Base-by-base conservation (phyloP, 331 rosid species). In the Dryas integrifolia region DNA sequence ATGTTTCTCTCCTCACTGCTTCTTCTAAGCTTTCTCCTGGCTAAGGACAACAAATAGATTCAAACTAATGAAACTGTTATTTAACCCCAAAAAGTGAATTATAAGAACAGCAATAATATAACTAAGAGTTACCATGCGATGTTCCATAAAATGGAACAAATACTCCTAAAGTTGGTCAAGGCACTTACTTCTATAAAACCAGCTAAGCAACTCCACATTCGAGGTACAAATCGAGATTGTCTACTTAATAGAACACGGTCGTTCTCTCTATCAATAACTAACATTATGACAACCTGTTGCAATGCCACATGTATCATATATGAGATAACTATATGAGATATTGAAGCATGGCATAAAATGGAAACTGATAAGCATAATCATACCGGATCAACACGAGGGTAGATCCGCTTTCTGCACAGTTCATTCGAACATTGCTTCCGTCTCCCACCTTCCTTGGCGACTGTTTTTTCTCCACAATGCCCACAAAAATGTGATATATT, bases 1-100 rank as follows among this genome's bases (percentile, higher is more conserved):
- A 86, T 47, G 98, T 88, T 81, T 94, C 98, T 80, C 98, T 89
- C 88, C 87, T 85, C 75, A 91, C 97, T 43, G 98, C 97, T 88
- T 91, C 96, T 81, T 94, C 97, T 84, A 94, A 84, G 86, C 95
- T 91, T 84, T 94, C 98, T 78, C 97, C 97, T 67, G 91, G 95
- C 98, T 94, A 82, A 65, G 63, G 69, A 52, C 50, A 78, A 46
- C 49, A 77, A 57, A 67, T 69, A 48, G 65, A 26, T 72, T 16
- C 47, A 64, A 70, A 62, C 61, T 53, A 58, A 58, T 74, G 58
- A 79, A 40, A 58, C 47, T 30, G 76, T 64, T 65, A 16, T 53
- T 38, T 13, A 65, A 18, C 68, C 77, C 79, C 35, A 38, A 12
- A 57, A 58, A 62, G 26, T 8, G 30, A 40, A 48, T 16, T 12